Percentiles rank a stretch among this genome's conserved stretches.
Conservation (phyloP, 257 asterid genomes). For the Solanum microdontum region DNA sequence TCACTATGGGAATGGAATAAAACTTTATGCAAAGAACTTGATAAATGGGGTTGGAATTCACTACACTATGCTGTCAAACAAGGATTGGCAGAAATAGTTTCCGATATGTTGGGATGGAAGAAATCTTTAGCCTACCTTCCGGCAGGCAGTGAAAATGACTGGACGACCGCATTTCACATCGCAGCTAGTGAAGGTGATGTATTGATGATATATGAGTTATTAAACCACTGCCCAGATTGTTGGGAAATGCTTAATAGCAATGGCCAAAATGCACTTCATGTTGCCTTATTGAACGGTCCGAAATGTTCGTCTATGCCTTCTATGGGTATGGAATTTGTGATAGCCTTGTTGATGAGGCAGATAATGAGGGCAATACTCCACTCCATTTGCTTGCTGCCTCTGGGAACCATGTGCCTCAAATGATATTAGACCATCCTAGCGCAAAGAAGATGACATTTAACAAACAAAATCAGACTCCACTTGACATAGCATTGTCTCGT, state of each 20-base stretch:
- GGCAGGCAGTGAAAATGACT: background rate
- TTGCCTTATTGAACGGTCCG: background rate
- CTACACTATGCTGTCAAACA: background rate
- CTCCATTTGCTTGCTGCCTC: background rate
- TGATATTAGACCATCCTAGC: fast-evolving
- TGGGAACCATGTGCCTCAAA: fast-evolving
- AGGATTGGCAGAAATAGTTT: background rate
- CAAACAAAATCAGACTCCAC: background rate
- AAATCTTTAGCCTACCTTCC: background rate
- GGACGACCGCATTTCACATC: background rate
- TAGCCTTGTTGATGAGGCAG: background rate
- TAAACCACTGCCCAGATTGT: background rate
- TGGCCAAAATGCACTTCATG: background rate
- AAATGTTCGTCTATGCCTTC: fast-evolving
- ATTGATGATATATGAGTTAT: background rate
- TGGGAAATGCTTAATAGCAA: background rate
- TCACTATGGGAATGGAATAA: background rate
- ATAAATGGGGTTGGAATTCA: background rate
- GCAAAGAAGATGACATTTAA: background rate
- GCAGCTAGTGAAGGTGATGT: background rate
- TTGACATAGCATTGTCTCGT: background rate
- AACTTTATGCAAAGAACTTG: background rate
- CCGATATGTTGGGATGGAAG: background rate
- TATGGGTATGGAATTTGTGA: fast-evolving
- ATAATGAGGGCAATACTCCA: background rate